Conservation (phyloP, 1,284 basidiomycete genomes). For the Rhodotorula mucilaginosa region DNA sequence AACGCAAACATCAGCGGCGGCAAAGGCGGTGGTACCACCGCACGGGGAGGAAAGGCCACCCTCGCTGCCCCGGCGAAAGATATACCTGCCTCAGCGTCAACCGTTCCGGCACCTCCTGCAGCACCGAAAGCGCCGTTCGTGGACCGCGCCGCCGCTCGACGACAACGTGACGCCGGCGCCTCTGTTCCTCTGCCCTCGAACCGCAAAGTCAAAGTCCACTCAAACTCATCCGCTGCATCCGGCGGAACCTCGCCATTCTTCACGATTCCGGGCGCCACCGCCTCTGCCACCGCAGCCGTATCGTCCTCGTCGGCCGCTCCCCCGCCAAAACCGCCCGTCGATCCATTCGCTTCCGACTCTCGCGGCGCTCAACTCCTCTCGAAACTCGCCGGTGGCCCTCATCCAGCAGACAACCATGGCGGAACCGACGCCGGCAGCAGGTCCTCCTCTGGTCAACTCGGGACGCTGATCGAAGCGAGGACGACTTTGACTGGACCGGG, state of each 20-base stretch:
- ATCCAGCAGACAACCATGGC: fast-evolving
- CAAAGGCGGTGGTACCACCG: background rate
- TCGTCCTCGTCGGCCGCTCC: background rate
- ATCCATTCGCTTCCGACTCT: constrained; percentile 29
- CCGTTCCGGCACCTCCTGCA: too few relatives aligned
- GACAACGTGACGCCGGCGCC: constrained; percentile 19
- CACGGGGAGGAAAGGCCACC: too few relatives aligned
- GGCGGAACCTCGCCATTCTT: constrained; percentile 18
- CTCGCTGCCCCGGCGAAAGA: background rate
- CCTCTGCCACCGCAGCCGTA: background rate
- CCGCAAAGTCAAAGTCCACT: background rate
- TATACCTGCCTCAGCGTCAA: too few relatives aligned
- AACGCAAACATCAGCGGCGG: background rate
- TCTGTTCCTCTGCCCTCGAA: background rate
- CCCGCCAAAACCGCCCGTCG: background rate
- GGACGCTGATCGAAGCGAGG: constrained; percentile 31
- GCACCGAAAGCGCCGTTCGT: constrained; percentile 2
- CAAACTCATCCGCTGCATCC: background rate
- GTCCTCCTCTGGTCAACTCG: constrained; percentile 1
- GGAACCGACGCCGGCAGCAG: background rate
- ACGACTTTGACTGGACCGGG: background rate
- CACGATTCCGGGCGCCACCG: constrained; percentile 20
- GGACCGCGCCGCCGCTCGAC: constrained; percentile 31
- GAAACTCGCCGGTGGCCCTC: constrained; percentile 8
- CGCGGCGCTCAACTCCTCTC: constrained; percentile 29